phyloP scores from a whole-genome alignment of 495 filamentous ascomycete genomes.

The Aspergillus leporis region DNA sequence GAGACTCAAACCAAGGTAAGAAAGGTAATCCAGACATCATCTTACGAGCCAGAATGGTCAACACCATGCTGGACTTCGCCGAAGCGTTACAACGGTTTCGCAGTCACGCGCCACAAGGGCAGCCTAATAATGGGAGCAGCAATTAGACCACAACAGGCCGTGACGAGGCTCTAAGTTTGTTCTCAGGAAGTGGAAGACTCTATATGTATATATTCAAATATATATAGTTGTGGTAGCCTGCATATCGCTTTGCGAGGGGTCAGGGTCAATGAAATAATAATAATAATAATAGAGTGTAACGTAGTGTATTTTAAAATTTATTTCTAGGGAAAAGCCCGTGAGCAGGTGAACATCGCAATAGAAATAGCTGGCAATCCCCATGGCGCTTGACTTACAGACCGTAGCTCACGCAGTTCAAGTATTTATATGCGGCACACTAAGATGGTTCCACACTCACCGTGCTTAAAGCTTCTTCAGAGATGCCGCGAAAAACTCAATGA shows the following conservation, averaged over 20 bases:
- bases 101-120: slow-evolving; percentile 30
- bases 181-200: slow-evolving; percentile 22
- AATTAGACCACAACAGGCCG: slow-evolving; percentile 28
- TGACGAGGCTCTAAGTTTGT: slow-evolving; percentile 33
- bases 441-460: too few relatives aligned
- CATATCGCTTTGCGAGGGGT: slow-evolving; percentile 16
- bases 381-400: too few relatives aligned
- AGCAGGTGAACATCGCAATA: too few relatives aligned
- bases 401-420: too few relatives aligned
- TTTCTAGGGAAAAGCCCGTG: too few relatives aligned
- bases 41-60: slow-evolving; percentile 24
- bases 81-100: slow-evolving; percentile 32
- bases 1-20: slow-evolving; percentile 27
- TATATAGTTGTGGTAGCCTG: slow-evolving; percentile 22
- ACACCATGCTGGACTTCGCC: slow-evolving; percentile 31
- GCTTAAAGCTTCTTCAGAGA: too few relatives aligned
- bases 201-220: slow-evolving; percentile 19
- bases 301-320: too few relatives aligned
- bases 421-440: too few relatives aligned
- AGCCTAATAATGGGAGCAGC: slow-evolving; percentile 27
- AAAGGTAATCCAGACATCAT: slow-evolving; percentile 25
- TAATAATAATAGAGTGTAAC: too few relatives aligned
- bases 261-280: slow-evolving; percentile 14
- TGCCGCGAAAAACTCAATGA: too few relatives aligned
- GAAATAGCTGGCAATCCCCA: too few relatives aligned